These are phyloP conservation scores for Cercophora newfieldiana DNA, from an alignment of 495 filamentous ascomycete genomes.

Conservation along the genomic window DNA sequence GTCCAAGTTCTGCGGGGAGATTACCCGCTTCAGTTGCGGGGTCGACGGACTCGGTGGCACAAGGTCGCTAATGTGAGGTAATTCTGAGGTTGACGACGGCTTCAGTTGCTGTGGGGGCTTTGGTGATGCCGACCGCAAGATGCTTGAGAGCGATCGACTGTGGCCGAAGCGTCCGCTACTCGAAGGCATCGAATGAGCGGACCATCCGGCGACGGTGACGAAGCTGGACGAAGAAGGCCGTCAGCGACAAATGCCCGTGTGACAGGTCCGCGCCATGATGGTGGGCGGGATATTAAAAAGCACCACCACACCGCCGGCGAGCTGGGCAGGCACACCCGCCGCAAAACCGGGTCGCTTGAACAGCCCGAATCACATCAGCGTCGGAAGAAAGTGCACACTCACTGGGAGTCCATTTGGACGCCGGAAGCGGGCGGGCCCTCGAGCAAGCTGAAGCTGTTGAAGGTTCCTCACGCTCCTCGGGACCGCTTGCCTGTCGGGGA, in stretches of 20 bases:
- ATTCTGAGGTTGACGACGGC: conserved; percentile 24
- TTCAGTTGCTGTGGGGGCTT: conserved; percentile 24
- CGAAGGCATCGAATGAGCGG: conserved; percentile 42
- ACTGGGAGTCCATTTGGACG: conserved; percentile 36
- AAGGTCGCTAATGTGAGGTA: conserved; percentile 23
- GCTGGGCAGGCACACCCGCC: not conserved
- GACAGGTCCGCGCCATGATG: conserved; percentile 7
- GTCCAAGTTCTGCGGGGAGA: conserved; percentile 35
- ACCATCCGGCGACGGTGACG: conserved; percentile 52
- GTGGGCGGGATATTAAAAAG: conserved; percentile 2
- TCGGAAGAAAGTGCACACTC: conserved; percentile 18
- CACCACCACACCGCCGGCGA: not conserved
- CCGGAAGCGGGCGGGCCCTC: conserved; percentile 38
- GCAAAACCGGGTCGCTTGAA: conserved; percentile 8
- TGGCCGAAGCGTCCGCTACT: conserved; percentile 45
- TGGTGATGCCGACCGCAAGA: conserved; percentile 36
- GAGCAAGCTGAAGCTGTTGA: conserved; percentile 12
- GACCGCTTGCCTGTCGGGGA: not conserved
- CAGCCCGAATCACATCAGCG: not conserved
- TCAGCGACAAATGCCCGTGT: conserved; percentile 36
- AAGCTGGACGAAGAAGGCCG: conserved; percentile 40
- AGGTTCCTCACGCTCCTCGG: not conserved
- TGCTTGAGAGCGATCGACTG: conserved; percentile 50
- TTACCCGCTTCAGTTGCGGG: conserved; percentile 34
- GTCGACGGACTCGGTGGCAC: conserved; percentile 25